phyloP scores from a whole-genome alignment of 371 early-diverging fungal species.

The Mucor saturninus region DNA sequence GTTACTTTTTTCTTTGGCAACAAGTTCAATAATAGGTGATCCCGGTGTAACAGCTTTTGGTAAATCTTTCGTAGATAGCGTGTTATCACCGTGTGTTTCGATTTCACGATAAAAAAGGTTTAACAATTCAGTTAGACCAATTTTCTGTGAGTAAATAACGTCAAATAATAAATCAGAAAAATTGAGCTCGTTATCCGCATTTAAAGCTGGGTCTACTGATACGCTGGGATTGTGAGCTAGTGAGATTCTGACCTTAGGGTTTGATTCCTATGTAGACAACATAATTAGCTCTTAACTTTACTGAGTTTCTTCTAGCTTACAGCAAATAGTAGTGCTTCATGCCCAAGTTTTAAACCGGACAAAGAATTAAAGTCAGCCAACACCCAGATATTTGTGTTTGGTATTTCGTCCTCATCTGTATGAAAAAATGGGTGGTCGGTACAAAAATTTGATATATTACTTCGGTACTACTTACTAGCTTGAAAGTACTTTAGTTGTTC shows the following conservation, averaged over 20 bases:
- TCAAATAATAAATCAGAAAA: constrained; percentile 19
- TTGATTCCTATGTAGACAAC: constrained; percentile 23
- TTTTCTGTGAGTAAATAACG: constrained; percentile 3
- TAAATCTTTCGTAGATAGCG: not conserved
- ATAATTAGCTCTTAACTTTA: constrained; percentile 18
- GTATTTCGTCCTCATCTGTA: constrained; percentile 23
- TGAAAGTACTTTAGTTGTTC: constrained; percentile 24
- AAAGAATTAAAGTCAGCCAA: constrained; percentile 61
- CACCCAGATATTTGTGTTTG: constrained; percentile 51
- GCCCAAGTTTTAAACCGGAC: constrained; percentile 55
- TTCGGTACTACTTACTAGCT: constrained; percentile 11
- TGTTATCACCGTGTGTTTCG: not conserved
- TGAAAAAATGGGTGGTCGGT: not conserved
- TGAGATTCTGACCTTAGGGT: constrained; percentile 48
- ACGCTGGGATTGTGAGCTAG: constrained; percentile 45
- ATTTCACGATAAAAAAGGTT: constrained; percentile 4
- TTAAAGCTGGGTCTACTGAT: not conserved
- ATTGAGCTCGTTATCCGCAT: constrained; percentile 2
- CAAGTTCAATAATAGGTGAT: constrained; percentile 39
- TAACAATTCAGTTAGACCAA: not conserved
- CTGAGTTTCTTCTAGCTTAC: constrained; percentile 34
- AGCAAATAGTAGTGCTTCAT: constrained; percentile 47
- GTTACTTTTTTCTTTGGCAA: constrained; percentile 14
- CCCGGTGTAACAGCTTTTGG: constrained; percentile 36
- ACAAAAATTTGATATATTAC: too few species aligned